Evolutionary conservation across 2,329 filamentous ascomycete species (phyloP).

Genomic region (Beauveria sp.): DNA sequence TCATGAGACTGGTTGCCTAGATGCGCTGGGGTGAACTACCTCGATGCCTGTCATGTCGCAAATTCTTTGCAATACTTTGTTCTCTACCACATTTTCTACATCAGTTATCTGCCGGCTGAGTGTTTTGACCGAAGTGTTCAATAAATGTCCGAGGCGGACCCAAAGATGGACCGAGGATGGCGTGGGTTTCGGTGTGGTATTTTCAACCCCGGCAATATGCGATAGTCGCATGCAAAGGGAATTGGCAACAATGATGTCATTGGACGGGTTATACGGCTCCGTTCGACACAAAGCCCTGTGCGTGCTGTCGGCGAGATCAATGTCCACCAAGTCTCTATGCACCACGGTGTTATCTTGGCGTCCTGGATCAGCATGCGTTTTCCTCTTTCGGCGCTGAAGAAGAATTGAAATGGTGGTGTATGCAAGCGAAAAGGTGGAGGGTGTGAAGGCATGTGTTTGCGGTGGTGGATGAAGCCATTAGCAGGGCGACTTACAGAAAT

Average conservation of each 20-base stretch:
- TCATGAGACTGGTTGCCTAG: background rate
- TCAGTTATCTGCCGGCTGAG: background rate
- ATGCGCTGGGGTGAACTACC: background rate
- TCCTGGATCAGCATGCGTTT: background rate
- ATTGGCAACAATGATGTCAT: background rate
- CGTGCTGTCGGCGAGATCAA: background rate
- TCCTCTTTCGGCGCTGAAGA: too few species aligned
- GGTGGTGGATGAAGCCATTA: background rate
- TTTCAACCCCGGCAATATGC: background rate
- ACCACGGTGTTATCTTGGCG: background rate
- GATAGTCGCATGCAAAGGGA: background rate
- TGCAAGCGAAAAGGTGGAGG: background rate
- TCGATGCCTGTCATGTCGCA: background rate
- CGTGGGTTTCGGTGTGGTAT: background rate
- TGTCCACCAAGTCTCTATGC: background rate
- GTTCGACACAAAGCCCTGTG: background rate
- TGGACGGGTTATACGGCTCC: background rate
- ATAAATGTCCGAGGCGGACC: background rate
- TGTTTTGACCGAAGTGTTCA: background rate
- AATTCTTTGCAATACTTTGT: background rate
- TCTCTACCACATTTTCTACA: background rate
- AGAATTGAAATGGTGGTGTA: too few species aligned
- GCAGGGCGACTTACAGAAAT: background rate
- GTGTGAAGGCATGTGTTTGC: background rate
- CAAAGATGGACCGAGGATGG: background rate